Evolutionary conservation across 148 eudicot species (phyloP), one percentile per base, ranked within the genome.

Genomic region (Rhododendron henanense): DNA sequence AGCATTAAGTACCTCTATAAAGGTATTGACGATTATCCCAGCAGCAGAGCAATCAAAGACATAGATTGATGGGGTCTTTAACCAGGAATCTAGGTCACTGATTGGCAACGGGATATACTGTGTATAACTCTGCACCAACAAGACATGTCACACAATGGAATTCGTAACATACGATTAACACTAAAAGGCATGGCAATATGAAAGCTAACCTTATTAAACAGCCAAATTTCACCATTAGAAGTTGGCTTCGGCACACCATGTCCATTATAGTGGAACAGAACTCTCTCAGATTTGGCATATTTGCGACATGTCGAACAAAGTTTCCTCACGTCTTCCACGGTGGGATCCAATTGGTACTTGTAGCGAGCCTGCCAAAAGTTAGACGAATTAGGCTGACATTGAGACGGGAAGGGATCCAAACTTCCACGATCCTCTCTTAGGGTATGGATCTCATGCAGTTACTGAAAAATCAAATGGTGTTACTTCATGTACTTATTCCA

Each of bases 31-130:
- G 51, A 97, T 91, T 91, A 93, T 85, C 79, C 98, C 99, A 87
- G 99, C 99, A 84, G 99, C 98, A 88, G 99, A 95, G 88, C 98
- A 97, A 85, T 95, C 99, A 91, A 97, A 94, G 77, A 95, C 99
- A 86, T 95, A 97, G 79, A 97, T 94, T 19, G 99, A 95, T 8
- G 99, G 99, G 71, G 98, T 94, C 90, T 91, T 95, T 83, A 97
- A 84, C 99, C 98, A 97, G 75, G 96, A 94, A 89, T 97, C 99
- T 81, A 97, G 94, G 79, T 97, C 98, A 78, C 94, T 92, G 85
- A 97, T 85, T 11, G 96, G 95, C 90, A 97, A 90, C 16, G 99
- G 98, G 81, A 95, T 94, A 85, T 97, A 95, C 81, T 95, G 98
- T 3, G 98, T 94, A 90, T 94, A 97, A 89, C 94, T 93, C 98